Evolutionary conservation across 2,329 filamentous ascomycete genomes (phyloP), one percentile per base, ranked within the genome.

Genomic region (Fusarium dimerum): DNA sequence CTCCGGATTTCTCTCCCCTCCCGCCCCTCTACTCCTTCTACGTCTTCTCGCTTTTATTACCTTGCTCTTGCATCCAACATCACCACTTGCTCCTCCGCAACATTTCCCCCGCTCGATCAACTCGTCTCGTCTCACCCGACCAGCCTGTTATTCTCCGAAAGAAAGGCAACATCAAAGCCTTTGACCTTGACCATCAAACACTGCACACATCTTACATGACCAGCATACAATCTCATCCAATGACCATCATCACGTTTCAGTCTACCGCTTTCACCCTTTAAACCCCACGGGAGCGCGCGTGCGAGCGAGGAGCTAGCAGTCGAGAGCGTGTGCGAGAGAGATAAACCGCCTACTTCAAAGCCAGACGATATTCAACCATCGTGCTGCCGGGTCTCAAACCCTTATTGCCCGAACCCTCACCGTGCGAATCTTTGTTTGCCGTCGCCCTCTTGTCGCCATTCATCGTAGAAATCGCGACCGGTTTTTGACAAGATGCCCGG

Each of bases 191-290:
- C 49, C 48, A 57, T 62, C 46, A 55, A 55, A 59, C 45, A 54
- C 56, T 65, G 62, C 68, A 69, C 72, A 73, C 65, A 68, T 68
- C 65, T 71, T 73, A 71, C 68, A 74, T 73, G 72, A 73, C 67
- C 66, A 72, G 66, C 63, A 70, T 72, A 71, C 70, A 66, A 60
- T 58, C 67, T 62, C 67, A 62, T 68, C 73, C 71, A 75, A 86
- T 86, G 83, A 84, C 74, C 73, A 79, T 66, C 64, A 70, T 64
- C 61, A 73, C 70, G 64, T 68, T 63, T 75, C 60, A 78, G 77
- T 78, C 78, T 77, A 74, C 70, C 70, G 75, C 75, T 78, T 81
- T 80, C 82, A 86, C 83, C 79, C 84, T 87, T 86, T 87, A 83
- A 87, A 83, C 74, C 80, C 78, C 78, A 85, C 83, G 84, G 81